Base-by-base conservation (phyloP, 2,329 filamentous ascomycete genomes). In the Microcyclosporella mali region DNA sequence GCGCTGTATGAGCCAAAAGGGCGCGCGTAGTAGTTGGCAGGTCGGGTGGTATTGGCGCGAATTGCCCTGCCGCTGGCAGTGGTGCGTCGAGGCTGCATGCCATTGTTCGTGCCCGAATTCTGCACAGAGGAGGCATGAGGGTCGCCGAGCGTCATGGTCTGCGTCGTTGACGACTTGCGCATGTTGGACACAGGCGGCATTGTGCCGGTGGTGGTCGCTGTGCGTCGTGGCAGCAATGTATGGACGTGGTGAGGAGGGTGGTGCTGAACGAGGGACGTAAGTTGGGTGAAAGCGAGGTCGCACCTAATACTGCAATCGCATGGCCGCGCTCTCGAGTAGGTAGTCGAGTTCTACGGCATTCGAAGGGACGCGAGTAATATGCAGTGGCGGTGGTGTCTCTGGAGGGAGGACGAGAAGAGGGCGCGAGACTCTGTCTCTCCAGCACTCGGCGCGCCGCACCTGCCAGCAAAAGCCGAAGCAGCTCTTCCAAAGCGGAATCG, bases 21-120 rank as follows among this genome's bases (percentile, higher is more conserved):
- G 40, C 70, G 69, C 49, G 71, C 71, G 64, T 74, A 74, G 63
- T 74, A 74, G 56, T 74, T 73, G 33, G 67, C 58, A 25, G 71
- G 71, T 31, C 71, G 59, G 17, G 60, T 62, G 40, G 70, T 65
- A 32, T 65, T 70, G 40, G 67, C 66, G 41, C 70, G 67, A 18
- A 68, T 65, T 36, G 70, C 68, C 47, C 71, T 65, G 43, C 70
- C 69, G 33, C 70, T 71, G 41, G 52, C 69, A 12, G 53, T 60
- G 14, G 46, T 55, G 44, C 56, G 55, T 34, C 43, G 52, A 31
- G 46, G 46, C 41, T 37, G 49, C 29, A 37, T 37, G 38, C 41
- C 49, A 39, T 42, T 47, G 29, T 32, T 33, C 16, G 40, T 21
- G 18, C 34, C 37, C 11, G 43, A 21, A 15, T 36, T 40, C 25